A percentile compares a stretch with the other conserved stretches of the same genome.
Conservation (phyloP, 495 filamentous ascomycete genomes). For the Lichina pygmaea region DNA sequence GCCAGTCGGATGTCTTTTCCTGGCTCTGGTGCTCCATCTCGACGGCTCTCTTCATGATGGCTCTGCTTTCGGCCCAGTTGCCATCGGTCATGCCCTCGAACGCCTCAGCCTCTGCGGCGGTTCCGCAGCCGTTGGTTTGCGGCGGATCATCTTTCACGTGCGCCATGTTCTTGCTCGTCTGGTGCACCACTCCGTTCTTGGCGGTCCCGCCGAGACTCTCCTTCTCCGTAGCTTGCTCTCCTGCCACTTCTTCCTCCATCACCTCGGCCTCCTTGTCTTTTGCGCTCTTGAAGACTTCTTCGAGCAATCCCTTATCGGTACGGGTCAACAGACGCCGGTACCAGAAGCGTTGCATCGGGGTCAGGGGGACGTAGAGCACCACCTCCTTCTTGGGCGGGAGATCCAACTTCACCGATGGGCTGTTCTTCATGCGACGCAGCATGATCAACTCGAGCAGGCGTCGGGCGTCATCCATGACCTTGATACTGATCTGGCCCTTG, state of each 20-base stretch:
- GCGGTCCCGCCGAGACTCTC: slow-evolving; percentile 1
- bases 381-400: slow-evolving; percentile 34
- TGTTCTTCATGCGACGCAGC: slow-evolving; percentile 36
- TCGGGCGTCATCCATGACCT: slow-evolving; percentile 25
- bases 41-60: slow-evolving; percentile 19
- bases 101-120: slow-evolving; percentile 3
- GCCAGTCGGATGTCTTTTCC: slow-evolving; percentile 17
- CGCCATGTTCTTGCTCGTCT: neutral
- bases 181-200: neutral
- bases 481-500: slow-evolving; percentile 24
- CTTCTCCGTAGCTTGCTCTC: slow-evolving; percentile 8
- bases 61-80: slow-evolving; percentile 19
- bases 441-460: slow-evolving; percentile 30
- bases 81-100: slow-evolving; percentile 4
- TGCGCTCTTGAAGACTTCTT: slow-evolving; percentile 23
- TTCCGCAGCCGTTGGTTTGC: too few species aligned
- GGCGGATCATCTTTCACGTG: neutral
- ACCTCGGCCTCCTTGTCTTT: slow-evolving; percentile 20
- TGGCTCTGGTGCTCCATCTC: slow-evolving; percentile 14
- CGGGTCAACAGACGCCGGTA: slow-evolving; percentile 33
- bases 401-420: slow-evolving; percentile 25
- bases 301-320: slow-evolving; percentile 21
- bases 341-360: slow-evolving; percentile 33
- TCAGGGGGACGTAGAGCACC: slow-evolving; percentile 30
- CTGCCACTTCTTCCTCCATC: slow-evolving; percentile 10